phyloP scores from a whole-genome alignment of 163 green algal species.

The Scenedesmus sp. region DNA sequence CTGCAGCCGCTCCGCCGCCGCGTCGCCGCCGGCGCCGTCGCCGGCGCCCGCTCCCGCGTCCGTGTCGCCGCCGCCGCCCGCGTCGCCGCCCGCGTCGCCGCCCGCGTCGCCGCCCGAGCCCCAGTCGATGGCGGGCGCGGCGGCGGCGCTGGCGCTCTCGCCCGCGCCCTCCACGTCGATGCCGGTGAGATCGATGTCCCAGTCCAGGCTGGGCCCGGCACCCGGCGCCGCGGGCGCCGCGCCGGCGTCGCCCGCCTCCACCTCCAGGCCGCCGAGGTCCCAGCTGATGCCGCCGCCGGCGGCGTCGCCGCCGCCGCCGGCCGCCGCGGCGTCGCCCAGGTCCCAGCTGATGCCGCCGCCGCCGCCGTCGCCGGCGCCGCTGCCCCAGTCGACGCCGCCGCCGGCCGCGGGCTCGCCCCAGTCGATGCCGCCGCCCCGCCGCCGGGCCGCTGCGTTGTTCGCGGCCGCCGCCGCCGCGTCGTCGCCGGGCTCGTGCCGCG shows the following conservation, averaged over 20 bases:
- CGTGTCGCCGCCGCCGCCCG: not conserved
- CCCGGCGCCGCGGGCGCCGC: conserved; percentile 1
- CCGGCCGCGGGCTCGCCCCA: not conserved
- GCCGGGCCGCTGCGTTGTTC: conserved; percentile 5
- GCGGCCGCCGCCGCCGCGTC: not conserved
- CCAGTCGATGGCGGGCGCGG: conserved; percentile 36
- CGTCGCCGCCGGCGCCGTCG: conserved; percentile 6
- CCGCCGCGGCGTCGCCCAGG: conserved; percentile 20
- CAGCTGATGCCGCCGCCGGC: conserved; percentile 37
- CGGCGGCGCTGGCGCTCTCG: not conserved
- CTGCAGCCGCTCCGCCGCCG: conserved; percentile 48
- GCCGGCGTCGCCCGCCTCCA: conserved; percentile 23
- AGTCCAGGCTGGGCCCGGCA: conserved; percentile 21
- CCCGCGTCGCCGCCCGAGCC: conserved; percentile 11
- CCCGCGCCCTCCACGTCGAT: conserved; percentile 25
- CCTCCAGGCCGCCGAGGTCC: conserved; percentile 27
- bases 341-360: conserved; percentile 37
- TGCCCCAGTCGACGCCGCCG: conserved; percentile 14
- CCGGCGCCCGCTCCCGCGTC: not conserved
- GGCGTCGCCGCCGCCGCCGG: not conserved
- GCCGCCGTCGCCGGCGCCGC: not conserved
- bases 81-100: not conserved
- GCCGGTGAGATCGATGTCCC: conserved; percentile 39
- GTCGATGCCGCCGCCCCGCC: conserved; percentile 3
- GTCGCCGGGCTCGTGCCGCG: not conserved